Evolutionary conservation across 495 filamentous ascomycete species (phyloP), one percentile per base, ranked within the genome.

Genomic region (Aspergillus bertholletiae): DNA sequence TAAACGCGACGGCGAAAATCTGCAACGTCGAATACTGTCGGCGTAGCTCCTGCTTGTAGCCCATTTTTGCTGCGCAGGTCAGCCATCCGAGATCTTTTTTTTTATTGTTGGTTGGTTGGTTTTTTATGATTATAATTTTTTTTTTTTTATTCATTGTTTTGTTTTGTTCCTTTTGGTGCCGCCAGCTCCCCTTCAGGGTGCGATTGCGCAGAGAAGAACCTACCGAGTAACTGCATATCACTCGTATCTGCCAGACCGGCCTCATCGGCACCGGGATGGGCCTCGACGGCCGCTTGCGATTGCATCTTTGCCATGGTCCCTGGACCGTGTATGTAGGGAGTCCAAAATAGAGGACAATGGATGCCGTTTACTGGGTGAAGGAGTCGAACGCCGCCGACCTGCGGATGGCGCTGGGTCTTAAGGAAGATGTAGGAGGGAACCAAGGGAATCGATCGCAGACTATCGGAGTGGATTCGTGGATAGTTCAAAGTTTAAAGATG

Each of bases 1-100:
- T 83, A 58, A 89, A 89, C 0, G 85, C 85, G 51, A 89, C 85
- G 20, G 84, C 85, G 56, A 88, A 88, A 28, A 88, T 77, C 64
- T 88, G 81, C 23, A 87, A 59, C 54, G 81, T 82, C 9, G 79
- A 82, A 54, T 87, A 88, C 53, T 86, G 84, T 3, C 85, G 76
- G 12, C 81, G 74, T 43, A 88, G 68, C 64, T 88, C 85, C 66
- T 88, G 85, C 66, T 85, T 87, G 75, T 88, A 88, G 0, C 85
- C 85, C 55, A 88, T 71, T 27, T 64, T 70, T n/a, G 67, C 70
- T 71, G 21, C 17, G 18, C 13, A 12, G 20, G 43, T 46, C 18
- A 49, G 32, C 17, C 1, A 22, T 40, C 13, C 32, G 9, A 1
- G 2, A 2, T n/a, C 34, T 37, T 37, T 32, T 11, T 12, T 32